A percentile compares a stretch with the other conserved stretches of the same genome.
Evolutionary conservation across 2,329 filamentous ascomycete genomes (phyloP).

Genomic region (Venturia aucupariae): DNA sequence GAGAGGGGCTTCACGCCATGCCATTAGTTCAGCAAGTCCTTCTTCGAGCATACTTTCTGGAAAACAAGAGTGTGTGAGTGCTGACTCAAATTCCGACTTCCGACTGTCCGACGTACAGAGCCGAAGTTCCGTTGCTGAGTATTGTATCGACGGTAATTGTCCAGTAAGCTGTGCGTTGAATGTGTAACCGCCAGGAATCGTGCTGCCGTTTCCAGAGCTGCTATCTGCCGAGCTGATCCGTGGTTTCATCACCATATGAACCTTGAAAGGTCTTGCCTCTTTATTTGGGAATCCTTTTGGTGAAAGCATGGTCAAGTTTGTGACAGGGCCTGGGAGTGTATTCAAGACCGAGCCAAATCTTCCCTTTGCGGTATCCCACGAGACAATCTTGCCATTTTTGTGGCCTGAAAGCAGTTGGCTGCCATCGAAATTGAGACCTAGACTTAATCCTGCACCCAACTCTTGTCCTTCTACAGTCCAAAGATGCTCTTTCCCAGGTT

Average conservation of each 20-base stretch:
- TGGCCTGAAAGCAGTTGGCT: constrained; percentile 75
- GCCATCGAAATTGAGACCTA: constrained; percentile 74
- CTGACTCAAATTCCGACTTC: constrained; percentile 29
- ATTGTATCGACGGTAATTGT: constrained; percentile 20
- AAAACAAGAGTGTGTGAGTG: constrained; percentile 35
- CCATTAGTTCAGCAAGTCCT: constrained; percentile 26
- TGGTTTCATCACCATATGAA: constrained; percentile 68
- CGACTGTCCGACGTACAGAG: constrained; percentile 9
- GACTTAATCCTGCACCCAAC: constrained; percentile 24
- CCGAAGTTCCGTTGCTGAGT: constrained; percentile 24
- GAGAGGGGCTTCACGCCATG: constrained; percentile 21
- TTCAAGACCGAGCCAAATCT: constrained; percentile 58
- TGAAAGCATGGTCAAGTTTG: constrained; percentile 66
- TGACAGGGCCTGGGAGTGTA: constrained; percentile 71
- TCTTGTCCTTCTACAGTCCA: constrained; percentile 13
- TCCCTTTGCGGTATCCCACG: constrained; percentile 69
- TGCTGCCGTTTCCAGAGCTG: constrained; percentile 20
- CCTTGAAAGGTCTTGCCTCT: constrained; percentile 35
- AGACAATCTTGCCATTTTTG: constrained; percentile 63
- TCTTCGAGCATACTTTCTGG: constrained; percentile 32
- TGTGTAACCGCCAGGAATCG: constrained; percentile 49
- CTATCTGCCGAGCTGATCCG: constrained; percentile 47
- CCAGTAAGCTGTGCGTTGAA: constrained; percentile 54
- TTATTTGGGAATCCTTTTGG: constrained; percentile 41
- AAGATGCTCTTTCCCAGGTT: constrained; percentile 10